These are phyloP conservation scores for Speleostelium caveatum DNA, from an alignment of 78 protist genomes.

Conservation along the genomic window DNA sequence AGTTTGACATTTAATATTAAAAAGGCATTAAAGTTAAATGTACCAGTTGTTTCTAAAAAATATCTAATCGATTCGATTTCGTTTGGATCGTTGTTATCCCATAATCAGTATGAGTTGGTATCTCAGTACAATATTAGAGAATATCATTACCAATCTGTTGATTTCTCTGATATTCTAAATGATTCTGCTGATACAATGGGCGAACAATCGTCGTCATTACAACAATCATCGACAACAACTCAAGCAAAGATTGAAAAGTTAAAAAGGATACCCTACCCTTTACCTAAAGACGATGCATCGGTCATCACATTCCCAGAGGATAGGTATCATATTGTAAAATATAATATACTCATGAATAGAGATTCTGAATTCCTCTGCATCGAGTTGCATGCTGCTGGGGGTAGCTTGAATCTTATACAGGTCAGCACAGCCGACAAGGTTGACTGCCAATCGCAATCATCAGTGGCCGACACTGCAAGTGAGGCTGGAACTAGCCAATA, in stretches of 20 bases:
- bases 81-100: slow-evolving; percentile 17
- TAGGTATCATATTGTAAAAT: slow-evolving; percentile 47
- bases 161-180: slow-evolving; percentile 28
- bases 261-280: background rate
- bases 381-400: slow-evolving; percentile 61
- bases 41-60: slow-evolving; percentile 42
- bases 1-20: slow-evolving; percentile 44
- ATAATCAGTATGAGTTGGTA: slow-evolving; percentile 33
- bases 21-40: slow-evolving; percentile 58
- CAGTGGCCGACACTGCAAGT: background rate
- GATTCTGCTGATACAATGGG: too few species aligned
- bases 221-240: background rate
- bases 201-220: background rate
- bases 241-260: background rate
- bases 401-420: background rate
- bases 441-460: too few species aligned
- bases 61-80: slow-evolving; percentile 50
- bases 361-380: background rate
- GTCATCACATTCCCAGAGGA: slow-evolving; percentile 26
- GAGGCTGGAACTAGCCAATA: background rate
- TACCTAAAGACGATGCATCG: background rate
- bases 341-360: background rate
- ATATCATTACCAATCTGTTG: slow-evolving; percentile 48
- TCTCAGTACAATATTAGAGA: slow-evolving; percentile 72
- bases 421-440: background rate